Conservation (phyloP, 2,329 filamentous ascomycete species). For the Phaeosphaeria sp. region DNA sequence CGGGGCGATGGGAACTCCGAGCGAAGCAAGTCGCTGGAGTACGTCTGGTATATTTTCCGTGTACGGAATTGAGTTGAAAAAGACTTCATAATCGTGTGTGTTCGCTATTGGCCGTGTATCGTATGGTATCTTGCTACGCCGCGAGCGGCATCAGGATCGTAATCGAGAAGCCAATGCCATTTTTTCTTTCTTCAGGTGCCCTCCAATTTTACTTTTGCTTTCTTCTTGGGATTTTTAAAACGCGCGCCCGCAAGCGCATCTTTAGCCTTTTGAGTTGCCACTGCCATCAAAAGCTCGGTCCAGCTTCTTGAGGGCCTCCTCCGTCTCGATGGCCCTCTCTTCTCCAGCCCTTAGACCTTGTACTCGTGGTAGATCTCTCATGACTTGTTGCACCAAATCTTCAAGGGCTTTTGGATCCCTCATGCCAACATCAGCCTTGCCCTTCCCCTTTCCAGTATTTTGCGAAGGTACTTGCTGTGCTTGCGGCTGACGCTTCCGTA, state of each 20-base stretch:
- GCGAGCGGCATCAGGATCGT: no score
- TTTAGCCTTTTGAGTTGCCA: slow-evolving; percentile 15
- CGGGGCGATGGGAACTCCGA: background rate
- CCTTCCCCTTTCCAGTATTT: slow-evolving; percentile 29
- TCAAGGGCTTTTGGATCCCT: slow-evolving; percentile 54
- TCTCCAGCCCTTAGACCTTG: slow-evolving; percentile 49
- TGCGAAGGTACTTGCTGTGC: slow-evolving; percentile 14
- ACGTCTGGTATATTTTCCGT: background rate
- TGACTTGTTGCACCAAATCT: slow-evolving; percentile 54
- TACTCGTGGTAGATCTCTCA: slow-evolving; percentile 53
- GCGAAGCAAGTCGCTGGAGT: background rate
- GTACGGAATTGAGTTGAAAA: no score
- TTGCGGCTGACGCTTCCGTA: slow-evolving; percentile 50
- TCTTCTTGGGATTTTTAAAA: no score
- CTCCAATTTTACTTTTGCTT: background rate
- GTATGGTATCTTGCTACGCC: no score
- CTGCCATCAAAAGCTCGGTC: slow-evolving; percentile 48
- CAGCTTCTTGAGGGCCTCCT: slow-evolving; percentile 55
- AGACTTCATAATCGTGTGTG: no score
- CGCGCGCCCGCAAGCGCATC: background rate
- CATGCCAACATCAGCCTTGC: slow-evolving; percentile 38
- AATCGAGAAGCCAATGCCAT: no score
- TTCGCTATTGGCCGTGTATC: no score
- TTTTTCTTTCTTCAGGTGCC: no score
- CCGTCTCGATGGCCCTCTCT: slow-evolving; percentile 45